Conservation (phyloP, 805 yeast genomes). For the Cyberlindnera mycetangii region DNA sequence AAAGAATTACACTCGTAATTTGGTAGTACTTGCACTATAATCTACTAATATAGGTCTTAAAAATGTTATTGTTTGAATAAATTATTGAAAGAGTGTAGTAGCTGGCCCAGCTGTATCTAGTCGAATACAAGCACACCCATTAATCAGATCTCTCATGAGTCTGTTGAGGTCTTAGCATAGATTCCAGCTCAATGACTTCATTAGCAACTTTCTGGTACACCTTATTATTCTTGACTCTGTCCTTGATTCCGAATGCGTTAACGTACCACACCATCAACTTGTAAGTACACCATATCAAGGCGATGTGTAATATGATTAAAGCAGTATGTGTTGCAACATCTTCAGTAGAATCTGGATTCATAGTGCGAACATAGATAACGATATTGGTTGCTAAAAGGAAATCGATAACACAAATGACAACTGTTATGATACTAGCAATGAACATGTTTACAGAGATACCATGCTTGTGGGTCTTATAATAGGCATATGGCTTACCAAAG, state of each 20-base stretch:
- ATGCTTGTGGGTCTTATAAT: conserved; percentile 19
- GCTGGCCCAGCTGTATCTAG: too few relatives aligned
- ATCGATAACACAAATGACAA: conserved; percentile 28
- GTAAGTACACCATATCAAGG: conserved; percentile 23
- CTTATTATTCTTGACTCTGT: conserved; percentile 17
- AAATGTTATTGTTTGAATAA: too few relatives aligned
- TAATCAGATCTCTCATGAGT: conserved; percentile 14
- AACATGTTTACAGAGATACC: conserved; percentile 25
- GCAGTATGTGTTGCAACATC: conserved; percentile 22
- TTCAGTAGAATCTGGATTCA: conserved; percentile 22
- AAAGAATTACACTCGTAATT: too few relatives aligned
- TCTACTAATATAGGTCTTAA: too few relatives aligned
- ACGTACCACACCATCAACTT: conserved; percentile 22
- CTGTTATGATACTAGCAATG: conserved; percentile 27
- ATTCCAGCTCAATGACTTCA: conserved; percentile 26
- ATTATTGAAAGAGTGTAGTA: too few relatives aligned
- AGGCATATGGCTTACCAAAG: conserved; percentile 28
- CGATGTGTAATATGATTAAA: conserved; percentile 14
- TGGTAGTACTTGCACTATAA: too few relatives aligned
- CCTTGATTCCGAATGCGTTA: conserved; percentile 19
- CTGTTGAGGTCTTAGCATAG: conserved; percentile 12
- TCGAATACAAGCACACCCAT: too few relatives aligned
- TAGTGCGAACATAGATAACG: conserved; percentile 34
- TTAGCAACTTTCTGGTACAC: conserved; percentile 23
- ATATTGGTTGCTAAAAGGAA: conserved; percentile 35